Percentiles rank a stretch among this genome's conserved stretches.
Evolutionary conservation across 148 eudicot genomes (phyloP).

Genomic region (Fagopyrum homotropicum): DNA sequence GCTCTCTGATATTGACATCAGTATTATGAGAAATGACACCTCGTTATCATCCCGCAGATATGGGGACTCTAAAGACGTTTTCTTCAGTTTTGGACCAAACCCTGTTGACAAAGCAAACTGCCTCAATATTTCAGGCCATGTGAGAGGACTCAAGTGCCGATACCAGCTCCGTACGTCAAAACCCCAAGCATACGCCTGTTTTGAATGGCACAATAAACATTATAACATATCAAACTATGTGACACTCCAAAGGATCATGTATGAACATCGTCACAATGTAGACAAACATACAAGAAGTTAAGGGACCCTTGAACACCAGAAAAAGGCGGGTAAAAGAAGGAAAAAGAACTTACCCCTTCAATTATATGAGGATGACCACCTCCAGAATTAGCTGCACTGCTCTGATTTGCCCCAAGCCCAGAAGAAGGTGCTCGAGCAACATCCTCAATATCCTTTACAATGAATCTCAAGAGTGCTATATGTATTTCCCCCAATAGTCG

Average conservation of each 20-base stretch:
- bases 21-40: slow-evolving; percentile 20
- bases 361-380: slow-evolving; percentile 90
- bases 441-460: slow-evolving; percentile 85
- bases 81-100: slow-evolving; percentile 74
- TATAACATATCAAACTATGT: neutral
- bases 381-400: slow-evolving; percentile 44
- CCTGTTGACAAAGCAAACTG: slow-evolving; percentile 86
- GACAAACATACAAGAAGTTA: neutral
- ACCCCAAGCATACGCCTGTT: slow-evolving; percentile 90
- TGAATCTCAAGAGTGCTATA: slow-evolving; percentile 53
- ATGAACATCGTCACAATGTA: too few species aligned
- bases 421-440: slow-evolving; percentile 71
- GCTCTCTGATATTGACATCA: neutral
- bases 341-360: slow-evolving; percentile 60
- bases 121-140: slow-evolving; percentile 88
- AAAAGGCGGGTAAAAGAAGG: neutral
- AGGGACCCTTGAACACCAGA: neutral
- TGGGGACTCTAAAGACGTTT: slow-evolving; percentile 32
- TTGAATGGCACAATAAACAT: slow-evolving; percentile 11
- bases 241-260: neutral
- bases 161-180: slow-evolving; percentile 86
- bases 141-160: slow-evolving; percentile 58
- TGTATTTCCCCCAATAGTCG: slow-evolving; percentile 79
- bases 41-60: slow-evolving; percentile 61
- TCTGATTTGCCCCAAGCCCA: slow-evolving; percentile 51